phyloP scores from a whole-genome alignment of 176 grass and related monocot genomes.

The Cenchrus fungigraminus region DNA sequence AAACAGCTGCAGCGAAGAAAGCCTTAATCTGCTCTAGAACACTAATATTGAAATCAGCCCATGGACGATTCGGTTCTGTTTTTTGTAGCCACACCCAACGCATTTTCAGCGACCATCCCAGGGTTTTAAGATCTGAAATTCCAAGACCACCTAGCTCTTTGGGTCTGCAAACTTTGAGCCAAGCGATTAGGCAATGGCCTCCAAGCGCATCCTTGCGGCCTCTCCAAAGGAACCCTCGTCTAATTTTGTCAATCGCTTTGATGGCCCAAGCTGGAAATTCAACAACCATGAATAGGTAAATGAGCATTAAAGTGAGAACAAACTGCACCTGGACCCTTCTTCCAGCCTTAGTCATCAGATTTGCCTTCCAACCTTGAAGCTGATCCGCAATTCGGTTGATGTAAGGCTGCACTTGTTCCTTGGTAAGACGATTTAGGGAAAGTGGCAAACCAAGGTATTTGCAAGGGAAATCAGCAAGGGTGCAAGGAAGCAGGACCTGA shows the following conservation, averaged over 20 bases:
- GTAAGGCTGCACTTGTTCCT: no score
- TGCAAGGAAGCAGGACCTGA: no score
- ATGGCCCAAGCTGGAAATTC: no score
- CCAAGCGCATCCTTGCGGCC: background rate
- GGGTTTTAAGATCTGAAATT: background rate
- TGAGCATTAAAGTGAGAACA: no score
- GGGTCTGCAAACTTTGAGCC: background rate
- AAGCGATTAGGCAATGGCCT: background rate
- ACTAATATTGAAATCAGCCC: background rate
- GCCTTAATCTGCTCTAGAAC: background rate
- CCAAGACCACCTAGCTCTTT: background rate
- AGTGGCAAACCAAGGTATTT: no score
- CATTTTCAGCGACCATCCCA: background rate
- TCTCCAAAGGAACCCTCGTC: background rate
- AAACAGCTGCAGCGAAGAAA: background rate
- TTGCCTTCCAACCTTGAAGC: background rate
- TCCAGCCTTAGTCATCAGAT: background rate
- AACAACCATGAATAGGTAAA: no score
- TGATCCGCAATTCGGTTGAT: no score
- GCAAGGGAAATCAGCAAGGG: no score
- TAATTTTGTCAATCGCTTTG: no score
- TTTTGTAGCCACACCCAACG: background rate
- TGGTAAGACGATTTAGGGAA: no score
- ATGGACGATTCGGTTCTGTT: background rate
- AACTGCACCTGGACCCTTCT: background rate